A percentile compares a stretch with the other conserved stretches of the same genome.
Evolutionary conservation across 2,329 filamentous ascomycete genomes (phyloP).

Genomic region (Metarhizium robertsii): DNA sequence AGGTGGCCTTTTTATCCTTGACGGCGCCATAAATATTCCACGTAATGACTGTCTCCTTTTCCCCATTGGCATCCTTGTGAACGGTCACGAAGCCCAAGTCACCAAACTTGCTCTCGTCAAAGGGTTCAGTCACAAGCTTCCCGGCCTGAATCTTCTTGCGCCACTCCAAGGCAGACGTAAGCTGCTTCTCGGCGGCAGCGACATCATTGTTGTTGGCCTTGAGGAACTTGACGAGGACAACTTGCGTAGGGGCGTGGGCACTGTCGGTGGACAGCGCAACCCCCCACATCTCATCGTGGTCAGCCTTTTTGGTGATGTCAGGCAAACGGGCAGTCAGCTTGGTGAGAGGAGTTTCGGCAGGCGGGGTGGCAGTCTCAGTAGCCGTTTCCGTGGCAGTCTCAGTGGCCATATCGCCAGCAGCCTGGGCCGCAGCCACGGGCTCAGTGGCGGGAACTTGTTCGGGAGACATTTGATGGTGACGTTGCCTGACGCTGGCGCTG

Average conservation of each 20-base stretch:
- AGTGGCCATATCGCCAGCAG: background rate
- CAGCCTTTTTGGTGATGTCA: constrained; percentile 44
- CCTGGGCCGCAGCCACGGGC: constrained; percentile 3
- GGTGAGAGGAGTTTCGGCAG: constrained; percentile 30
- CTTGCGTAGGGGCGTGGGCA: constrained; percentile 62
- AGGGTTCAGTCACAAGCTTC: constrained; percentile 54
- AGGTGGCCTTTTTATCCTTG: constrained; percentile 74
- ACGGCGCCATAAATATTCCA: constrained; percentile 92
- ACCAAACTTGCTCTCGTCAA: constrained; percentile 61
- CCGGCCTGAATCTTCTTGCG: constrained; percentile 66
- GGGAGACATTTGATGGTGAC: constrained; percentile 11
- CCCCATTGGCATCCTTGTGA: constrained; percentile 44
- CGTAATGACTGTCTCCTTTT: constrained; percentile 59
- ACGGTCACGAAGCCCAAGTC: constrained; percentile 73
- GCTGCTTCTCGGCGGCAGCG: constrained; percentile 65
- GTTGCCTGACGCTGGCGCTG: background rate
- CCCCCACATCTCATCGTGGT: constrained; percentile 78
- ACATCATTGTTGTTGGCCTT: constrained; percentile 78
- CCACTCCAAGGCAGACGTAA: constrained; percentile 73
- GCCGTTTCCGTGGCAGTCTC: constrained; percentile 14
- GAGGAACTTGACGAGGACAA: constrained; percentile 88
- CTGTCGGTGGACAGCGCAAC: constrained; percentile 49
- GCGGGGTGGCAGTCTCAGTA: constrained; percentile 18
- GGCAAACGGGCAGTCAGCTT: constrained; percentile 50
- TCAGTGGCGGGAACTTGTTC: constrained; percentile 13